phyloP scores from a whole-genome alignment of 2,329 filamentous ascomycete species.

The Zasmidium citrigriseum region DNA sequence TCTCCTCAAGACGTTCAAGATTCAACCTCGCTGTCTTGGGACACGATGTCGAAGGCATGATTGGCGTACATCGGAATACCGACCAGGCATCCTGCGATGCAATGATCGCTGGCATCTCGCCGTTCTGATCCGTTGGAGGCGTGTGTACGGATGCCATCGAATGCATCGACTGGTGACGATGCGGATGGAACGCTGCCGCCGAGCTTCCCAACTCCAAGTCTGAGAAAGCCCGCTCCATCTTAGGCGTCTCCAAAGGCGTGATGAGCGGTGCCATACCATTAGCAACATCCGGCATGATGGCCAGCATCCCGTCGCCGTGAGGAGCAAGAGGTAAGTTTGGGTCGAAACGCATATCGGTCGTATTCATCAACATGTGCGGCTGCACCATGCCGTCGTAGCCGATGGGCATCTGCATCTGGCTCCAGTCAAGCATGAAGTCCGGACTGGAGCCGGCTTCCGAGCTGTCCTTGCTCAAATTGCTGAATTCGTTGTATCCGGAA shows the following conservation, averaged over 20 bases:
- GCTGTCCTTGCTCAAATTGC: slow-evolving; percentile 38
- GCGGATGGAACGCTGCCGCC: slow-evolving; percentile 42
- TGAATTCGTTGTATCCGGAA: slow-evolving; percentile 49
- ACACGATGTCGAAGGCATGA: slow-evolving; percentile 50
- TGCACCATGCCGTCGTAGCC: slow-evolving; percentile 46
- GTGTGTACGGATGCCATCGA: slow-evolving; percentile 18
- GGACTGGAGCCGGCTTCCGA: slow-evolving; percentile 47
- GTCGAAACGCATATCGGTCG: slow-evolving; percentile 47
- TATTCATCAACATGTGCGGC: slow-evolving; percentile 47
- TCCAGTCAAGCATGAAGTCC: slow-evolving; percentile 52
- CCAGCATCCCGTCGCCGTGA: slow-evolving; percentile 43
- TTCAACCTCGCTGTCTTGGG: slow-evolving; percentile 54
- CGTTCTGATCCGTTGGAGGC: slow-evolving; percentile 22
- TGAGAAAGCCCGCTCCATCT: slow-evolving; percentile 49
- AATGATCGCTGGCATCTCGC: slow-evolving; percentile 50
- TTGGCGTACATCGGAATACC: slow-evolving; percentile 54
- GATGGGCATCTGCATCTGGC: slow-evolving; percentile 46
- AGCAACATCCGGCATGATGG: slow-evolving; percentile 48
- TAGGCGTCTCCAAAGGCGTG: slow-evolving; percentile 50
- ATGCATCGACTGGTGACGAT: slow-evolving; percentile 37
- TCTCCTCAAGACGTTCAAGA: slow-evolving; percentile 54
- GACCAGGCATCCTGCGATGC: slow-evolving; percentile 55
- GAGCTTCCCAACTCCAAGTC: slow-evolving; percentile 49
- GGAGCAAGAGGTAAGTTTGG: slow-evolving; percentile 41
- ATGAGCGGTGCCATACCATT: slow-evolving; percentile 42